These are phyloP conservation scores for Calocybe cyanea DNA, from an alignment of 768 basidiomycete species.

Conservation along the genomic window DNA sequence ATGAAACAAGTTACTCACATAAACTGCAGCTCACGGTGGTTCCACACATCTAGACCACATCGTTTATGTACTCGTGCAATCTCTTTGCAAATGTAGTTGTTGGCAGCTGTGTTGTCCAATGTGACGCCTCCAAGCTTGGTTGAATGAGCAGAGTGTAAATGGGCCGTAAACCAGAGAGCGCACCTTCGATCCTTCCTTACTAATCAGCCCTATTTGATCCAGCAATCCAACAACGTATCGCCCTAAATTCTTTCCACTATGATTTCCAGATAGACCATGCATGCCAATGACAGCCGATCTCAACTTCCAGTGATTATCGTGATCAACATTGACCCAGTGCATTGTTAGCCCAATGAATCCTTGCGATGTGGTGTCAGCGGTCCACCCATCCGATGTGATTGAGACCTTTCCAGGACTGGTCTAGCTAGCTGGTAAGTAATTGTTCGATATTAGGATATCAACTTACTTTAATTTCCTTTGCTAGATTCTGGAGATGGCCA, in stretches of 20 bases:
- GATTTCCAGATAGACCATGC: constrained; percentile 16
- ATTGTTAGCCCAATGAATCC: too few species aligned
- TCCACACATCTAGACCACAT: constrained; percentile 12
- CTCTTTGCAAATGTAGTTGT: constrained; percentile 1
- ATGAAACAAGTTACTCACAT: too few species aligned
- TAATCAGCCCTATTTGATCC: constrained; percentile 22
- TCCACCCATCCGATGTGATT: too few species aligned
- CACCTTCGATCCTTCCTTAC: constrained; percentile 18
- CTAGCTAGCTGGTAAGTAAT: constrained; percentile 16
- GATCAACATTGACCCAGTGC: too few species aligned
- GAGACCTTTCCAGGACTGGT: too few species aligned
- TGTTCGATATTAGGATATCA: constrained; percentile 2
- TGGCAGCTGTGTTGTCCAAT: too few species aligned
- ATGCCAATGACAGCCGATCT: constrained; percentile 20
- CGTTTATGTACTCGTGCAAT: constrained; percentile 18
- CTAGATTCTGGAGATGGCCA: not conserved
- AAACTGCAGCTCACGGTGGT: constrained; percentile 21
- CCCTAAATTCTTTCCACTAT: constrained; percentile 24
- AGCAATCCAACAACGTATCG: constrained; percentile 20
- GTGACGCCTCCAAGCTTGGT: too few species aligned
- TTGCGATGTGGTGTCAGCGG: too few species aligned
- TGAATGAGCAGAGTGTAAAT: too few species aligned
- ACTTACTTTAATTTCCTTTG: constrained; percentile 1
- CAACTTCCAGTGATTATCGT: constrained; percentile 21
- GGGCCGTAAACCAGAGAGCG: not conserved